Percentiles rank a stretch among this genome's conserved stretches.
phyloP scores from a whole-genome alignment of 1,139 yeast genomes.

The Geotrichum phurueaensis region DNA sequence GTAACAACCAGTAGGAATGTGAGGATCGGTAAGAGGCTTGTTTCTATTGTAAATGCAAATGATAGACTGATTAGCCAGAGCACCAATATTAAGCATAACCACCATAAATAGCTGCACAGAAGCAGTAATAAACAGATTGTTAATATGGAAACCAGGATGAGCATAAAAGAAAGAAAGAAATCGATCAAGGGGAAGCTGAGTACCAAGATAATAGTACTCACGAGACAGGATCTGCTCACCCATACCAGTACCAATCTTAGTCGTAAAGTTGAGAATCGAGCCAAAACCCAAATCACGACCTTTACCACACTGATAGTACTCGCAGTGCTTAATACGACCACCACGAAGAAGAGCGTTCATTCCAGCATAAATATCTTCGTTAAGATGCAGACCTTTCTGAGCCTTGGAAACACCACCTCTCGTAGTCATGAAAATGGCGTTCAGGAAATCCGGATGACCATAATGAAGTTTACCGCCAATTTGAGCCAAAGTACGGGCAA shows the following conservation, averaged over 20 bases:
- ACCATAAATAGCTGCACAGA: slow-evolving; percentile 90
- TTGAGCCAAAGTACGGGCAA: slow-evolving; percentile 95
- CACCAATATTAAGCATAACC: slow-evolving; percentile 83
- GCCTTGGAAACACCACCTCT: slow-evolving; percentile 99
- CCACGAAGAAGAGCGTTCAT: slow-evolving; percentile 97
- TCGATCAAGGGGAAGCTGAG: slow-evolving; percentile 94
- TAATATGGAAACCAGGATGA: slow-evolving; percentile 98
- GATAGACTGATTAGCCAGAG: slow-evolving; percentile 86
- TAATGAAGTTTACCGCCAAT: slow-evolving; percentile 98
- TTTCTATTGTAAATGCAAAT: slow-evolving; percentile 77
- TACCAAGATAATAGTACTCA: slow-evolving; percentile 95
- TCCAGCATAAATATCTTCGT: slow-evolving; percentile 99
- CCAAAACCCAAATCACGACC: slow-evolving; percentile 99
- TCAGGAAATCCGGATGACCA: slow-evolving; percentile 99
- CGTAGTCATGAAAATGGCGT: slow-evolving; percentile 89
- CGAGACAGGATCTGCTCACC: slow-evolving; percentile 99
- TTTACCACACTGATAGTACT: slow-evolving; percentile 98
- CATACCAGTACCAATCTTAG: slow-evolving; percentile 99
- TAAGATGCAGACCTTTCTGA: slow-evolving; percentile 95
- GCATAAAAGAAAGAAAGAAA: slow-evolving; percentile 97
- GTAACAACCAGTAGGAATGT: slow-evolving; percentile 89
- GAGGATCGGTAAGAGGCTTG: slow-evolving; percentile 77
- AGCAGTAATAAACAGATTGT: slow-evolving; percentile 89
- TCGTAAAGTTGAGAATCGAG: slow-evolving; percentile 94
- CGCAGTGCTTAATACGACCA: slow-evolving; percentile 98